Percentiles rank a stretch among this genome's conserved stretches.
Evolutionary conservation across 2,329 filamentous ascomycete genomes (phyloP).

Genomic region (Tolypocladium amazonense): DNA sequence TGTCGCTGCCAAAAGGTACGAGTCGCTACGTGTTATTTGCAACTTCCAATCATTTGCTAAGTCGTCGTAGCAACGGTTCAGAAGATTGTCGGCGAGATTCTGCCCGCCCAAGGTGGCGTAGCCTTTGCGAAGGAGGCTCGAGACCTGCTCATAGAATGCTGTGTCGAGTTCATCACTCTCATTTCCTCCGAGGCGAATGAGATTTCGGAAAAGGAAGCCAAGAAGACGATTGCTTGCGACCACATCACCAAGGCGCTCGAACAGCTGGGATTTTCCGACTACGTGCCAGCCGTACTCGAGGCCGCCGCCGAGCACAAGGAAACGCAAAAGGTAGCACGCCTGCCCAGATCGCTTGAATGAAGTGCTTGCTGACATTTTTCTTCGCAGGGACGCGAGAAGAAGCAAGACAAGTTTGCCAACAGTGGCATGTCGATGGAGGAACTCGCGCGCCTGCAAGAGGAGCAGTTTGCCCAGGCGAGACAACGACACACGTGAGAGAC

Average conservation of each 20-base stretch:
- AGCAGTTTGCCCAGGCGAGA: conserved; percentile 72
- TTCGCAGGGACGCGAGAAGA: conserved; percentile 79
- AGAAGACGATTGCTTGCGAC: conserved; percentile 98
- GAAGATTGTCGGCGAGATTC: conserved; percentile 88
- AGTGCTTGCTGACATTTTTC: neutral
- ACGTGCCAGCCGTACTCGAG: conserved; percentile 76
- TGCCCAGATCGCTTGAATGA: neutral
- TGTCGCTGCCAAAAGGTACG: conserved; percentile 55
- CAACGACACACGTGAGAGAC: conserved; percentile 18
- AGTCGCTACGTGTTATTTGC: neutral
- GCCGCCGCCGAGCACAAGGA: conserved; percentile 90
- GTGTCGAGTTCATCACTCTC: conserved; percentile 96
- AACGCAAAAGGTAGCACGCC: conserved; percentile 65
- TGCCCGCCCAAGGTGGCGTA: conserved; percentile 63
- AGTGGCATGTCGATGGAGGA: conserved; percentile 89
- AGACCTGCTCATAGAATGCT: conserved; percentile 94
- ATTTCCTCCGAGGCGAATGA: conserved; percentile 99
- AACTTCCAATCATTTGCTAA: conserved; percentile 13
- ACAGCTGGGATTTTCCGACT: conserved; percentile 85
- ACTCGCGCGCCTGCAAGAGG: conserved; percentile 77
- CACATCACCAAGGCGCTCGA: conserved; percentile 93
- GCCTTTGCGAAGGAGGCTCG: conserved; percentile 92
- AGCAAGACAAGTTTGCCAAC: conserved; percentile 92
- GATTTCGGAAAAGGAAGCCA: conserved; percentile 95
- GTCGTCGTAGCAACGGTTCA: conserved; percentile 50